Evolutionary conservation across 345 rosid species (phyloP), one percentile per base, ranked within the genome.

Genomic region (Hypericum perforatum): DNA sequence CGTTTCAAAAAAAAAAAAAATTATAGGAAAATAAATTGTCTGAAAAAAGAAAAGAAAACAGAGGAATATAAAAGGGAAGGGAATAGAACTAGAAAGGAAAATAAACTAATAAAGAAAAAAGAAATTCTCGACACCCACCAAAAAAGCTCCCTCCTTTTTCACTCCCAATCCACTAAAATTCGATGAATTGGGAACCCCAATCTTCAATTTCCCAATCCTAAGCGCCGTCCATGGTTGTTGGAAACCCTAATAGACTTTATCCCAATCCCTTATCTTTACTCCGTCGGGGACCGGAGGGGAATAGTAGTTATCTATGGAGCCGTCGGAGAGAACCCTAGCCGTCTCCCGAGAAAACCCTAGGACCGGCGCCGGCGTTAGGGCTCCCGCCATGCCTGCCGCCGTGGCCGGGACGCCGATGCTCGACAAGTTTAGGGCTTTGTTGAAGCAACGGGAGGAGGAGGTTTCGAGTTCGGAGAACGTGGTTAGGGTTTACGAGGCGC

Each of bases 401-500:
- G 46, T 79, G 32, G 32, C 32, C 2, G 32, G 32, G 32, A 22
- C 81, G 13, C 58, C 82, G 41, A 47, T 87, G 7, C 64, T 76
- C 7, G 98, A 87, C 52, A 71, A 79, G 53, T 87, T 87, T 66
- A 78, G 77, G 70, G 76, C 74, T 36, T 54, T 82, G 44, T 41
- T 91, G 70, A 83, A 74, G 77, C 86, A 74, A 41, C 80, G 89
- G 39, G 84, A 71, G 39, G 84, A 77, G 59, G 61, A 22, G 32
- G 2, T 22, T 4, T 4, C 61, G 50, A 53, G 71, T 50, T 45
- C 46, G 54, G 81, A 68, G 46, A 95, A 86, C 52, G 69, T 94
- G 40, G 95, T 89, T 57, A 76, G 78, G 50, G 72, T 89, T 15
- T 94, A 94, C 62, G 81, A 79, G 71, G 58, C 67, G 43, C 51